Evolutionary conservation across 345 rosid genomes (phyloP).

Genomic region (Combretum micranthum): DNA sequence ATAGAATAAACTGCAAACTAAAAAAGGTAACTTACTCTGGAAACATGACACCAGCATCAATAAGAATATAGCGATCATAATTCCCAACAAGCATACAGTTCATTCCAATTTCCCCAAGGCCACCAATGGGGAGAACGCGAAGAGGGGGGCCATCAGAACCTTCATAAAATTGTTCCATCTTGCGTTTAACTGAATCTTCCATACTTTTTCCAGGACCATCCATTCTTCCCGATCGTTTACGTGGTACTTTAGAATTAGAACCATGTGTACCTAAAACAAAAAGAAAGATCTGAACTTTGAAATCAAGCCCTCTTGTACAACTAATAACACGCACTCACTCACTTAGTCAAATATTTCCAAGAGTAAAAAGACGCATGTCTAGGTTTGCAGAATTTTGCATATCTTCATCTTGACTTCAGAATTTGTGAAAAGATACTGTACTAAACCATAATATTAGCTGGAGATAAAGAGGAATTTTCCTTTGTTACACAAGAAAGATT

Average conservation of each 20-base stretch:
- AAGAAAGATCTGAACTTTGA: background rate
- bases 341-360: background rate
- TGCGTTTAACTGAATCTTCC: slow-evolving; percentile 96
- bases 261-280: slow-evolving; percentile 32
- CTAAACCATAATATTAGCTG: no score
- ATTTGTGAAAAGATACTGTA: no score
- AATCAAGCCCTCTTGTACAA: background rate
- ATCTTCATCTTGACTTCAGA: no score
- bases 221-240: slow-evolving; percentile 42
- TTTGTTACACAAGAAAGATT: no score
- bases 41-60: slow-evolving; percentile 97
- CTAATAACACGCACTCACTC: background rate
- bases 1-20: background rate
- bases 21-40: slow-evolving; percentile 68
- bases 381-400: no score
- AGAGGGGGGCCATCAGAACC: slow-evolving; percentile 90
- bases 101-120: slow-evolving; percentile 99
- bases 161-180: slow-evolving; percentile 95
- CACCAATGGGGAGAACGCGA: slow-evolving; percentile 93
- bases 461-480: no score
- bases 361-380: background rate
- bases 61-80: slow-evolving; percentile 81
- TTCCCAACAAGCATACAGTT: slow-evolving; percentile 99
- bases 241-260: slow-evolving; percentile 32
- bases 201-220: slow-evolving; percentile 89